Conservation (phyloP, 2,329 filamentous ascomycete species). For the Bisporella sp. region DNA sequence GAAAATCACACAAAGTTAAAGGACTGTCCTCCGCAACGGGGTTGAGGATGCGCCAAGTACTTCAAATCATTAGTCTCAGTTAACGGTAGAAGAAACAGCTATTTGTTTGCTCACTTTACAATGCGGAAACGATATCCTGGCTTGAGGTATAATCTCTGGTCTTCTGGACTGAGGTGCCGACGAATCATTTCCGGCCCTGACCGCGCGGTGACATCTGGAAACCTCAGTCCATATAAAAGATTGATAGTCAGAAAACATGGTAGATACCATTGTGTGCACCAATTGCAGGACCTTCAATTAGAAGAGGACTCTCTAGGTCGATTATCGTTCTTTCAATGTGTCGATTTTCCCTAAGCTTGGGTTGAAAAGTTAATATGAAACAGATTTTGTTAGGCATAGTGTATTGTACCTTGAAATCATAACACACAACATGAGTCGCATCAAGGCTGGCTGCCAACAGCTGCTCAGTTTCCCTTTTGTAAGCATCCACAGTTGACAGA, state of each 20-base stretch:
- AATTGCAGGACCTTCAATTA: conserved; percentile 12
- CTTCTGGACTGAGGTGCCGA: conserved; percentile 6
- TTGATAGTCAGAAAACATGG: background rate
- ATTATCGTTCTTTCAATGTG: background rate
- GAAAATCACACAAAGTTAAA: conserved; percentile 16
- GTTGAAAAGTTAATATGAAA: too few relatives aligned
- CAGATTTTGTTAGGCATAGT: too few relatives aligned
- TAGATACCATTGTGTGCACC: conserved; percentile 15
- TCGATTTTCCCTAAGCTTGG: background rate
- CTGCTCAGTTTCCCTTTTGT: too few relatives aligned
- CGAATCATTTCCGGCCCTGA: conserved; percentile 13
- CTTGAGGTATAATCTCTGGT: conserved; percentile 7
- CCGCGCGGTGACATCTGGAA: conserved; percentile 13
- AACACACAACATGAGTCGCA: background rate
- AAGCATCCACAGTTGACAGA: too few relatives aligned
- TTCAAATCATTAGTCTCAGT: conserved; percentile 1
- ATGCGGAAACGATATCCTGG: conserved; percentile 14
- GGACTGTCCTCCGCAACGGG: conserved; percentile 19
- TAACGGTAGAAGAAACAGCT: background rate
- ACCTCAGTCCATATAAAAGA: background rate
- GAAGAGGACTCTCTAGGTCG: conserved; percentile 2
- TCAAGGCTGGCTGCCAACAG: background rate
- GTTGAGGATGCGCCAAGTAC: conserved; percentile 20
- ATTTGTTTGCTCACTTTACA: conserved; percentile 12
- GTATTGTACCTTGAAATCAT: background rate